These are phyloP conservation scores for Fusarium torreyae DNA, from an alignment of 2,329 filamentous ascomycete species.

Conservation along the genomic window DNA sequence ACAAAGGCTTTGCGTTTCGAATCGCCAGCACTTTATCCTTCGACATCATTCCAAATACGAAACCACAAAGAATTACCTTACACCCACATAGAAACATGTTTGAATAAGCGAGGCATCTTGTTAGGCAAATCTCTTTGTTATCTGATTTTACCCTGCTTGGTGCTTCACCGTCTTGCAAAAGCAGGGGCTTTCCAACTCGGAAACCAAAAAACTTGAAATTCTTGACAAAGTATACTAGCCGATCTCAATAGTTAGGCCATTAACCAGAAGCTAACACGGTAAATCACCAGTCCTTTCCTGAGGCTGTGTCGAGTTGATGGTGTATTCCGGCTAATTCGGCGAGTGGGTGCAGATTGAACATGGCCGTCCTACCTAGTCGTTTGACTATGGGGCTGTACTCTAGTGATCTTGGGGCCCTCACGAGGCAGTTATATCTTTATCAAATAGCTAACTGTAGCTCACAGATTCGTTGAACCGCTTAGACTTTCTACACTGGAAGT, in stretches of 20 bases:
- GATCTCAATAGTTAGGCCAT: not conserved
- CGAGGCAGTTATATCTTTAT: not conserved
- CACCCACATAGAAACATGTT: too few species aligned
- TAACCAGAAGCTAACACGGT: not conserved
- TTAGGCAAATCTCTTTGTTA: not conserved
- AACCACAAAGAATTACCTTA: too few species aligned
- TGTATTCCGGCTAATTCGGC: conserved; percentile 21
- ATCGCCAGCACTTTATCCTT: not conserved
- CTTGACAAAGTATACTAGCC: not conserved
- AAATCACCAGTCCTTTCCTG: not conserved
- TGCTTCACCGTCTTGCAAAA: not conserved
- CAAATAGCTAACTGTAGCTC: not conserved
- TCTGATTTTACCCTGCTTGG: not conserved
- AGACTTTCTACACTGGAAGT: too few species aligned
- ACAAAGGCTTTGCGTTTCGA: not conserved
- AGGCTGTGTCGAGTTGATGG: conserved; percentile 12
- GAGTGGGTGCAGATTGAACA: not conserved
- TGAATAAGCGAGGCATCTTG: not conserved
- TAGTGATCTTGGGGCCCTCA: too few species aligned
- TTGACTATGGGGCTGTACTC: conserved; percentile 2
- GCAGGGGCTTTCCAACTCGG: not conserved
- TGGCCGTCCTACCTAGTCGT: not conserved
- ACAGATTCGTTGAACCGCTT: too few species aligned
- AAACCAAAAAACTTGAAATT: conserved; percentile 14
- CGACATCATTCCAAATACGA: not conserved